A percentile compares a stretch with the other conserved stretches of the same genome.
These are phyloP conservation scores for Aristolochia fimbriata DNA, from an alignment of 164 flowering plant species.

Conservation along the genomic window DNA sequence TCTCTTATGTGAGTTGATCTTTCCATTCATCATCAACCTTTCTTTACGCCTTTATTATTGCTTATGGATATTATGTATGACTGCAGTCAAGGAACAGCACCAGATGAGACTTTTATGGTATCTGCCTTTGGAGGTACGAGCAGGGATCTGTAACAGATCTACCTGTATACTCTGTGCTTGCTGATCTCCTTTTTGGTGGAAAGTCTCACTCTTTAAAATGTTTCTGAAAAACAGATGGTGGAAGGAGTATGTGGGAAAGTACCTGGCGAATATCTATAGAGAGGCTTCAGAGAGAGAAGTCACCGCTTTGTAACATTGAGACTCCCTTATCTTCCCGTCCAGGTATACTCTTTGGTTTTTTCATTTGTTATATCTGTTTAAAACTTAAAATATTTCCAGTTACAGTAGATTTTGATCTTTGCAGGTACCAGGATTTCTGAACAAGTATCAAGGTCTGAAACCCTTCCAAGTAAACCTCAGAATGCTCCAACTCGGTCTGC, in stretches of 20 bases:
- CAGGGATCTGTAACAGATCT: conserved; percentile 13
- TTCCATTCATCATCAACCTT: neutral
- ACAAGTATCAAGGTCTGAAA: conserved; percentile 29
- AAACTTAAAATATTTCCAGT: neutral
- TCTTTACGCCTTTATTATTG: neutral
- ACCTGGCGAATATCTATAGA: conserved; percentile 59
- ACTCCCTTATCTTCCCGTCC: conserved; percentile 44
- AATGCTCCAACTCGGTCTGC: conserved; percentile 37
- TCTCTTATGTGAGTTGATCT: conserved; percentile 71
- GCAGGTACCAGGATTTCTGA: conserved; percentile 46
- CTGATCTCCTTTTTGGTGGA: neutral
- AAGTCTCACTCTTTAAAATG: neutral
- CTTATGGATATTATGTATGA: neutral
- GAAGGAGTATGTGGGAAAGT: conserved; percentile 69
- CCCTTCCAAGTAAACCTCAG: conserved; percentile 30
- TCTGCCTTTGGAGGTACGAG: conserved; percentile 91
- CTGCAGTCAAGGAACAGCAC: conserved; percentile 78
- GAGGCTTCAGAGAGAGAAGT: conserved; percentile 46
- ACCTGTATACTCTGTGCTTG: neutral
- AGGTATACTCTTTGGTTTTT: conserved; percentile 24
- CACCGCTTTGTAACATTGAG: conserved; percentile 30
- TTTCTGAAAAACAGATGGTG: conserved; percentile 49
- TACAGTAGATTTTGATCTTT: conserved; percentile 8
- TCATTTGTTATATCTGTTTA: neutral
- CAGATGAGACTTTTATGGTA: conserved; percentile 85